A percentile compares a stretch with the other conserved stretches of the same genome.
Conservation (phyloP, 352 stramenopile species). For the Pythium apleroticum region DNA sequence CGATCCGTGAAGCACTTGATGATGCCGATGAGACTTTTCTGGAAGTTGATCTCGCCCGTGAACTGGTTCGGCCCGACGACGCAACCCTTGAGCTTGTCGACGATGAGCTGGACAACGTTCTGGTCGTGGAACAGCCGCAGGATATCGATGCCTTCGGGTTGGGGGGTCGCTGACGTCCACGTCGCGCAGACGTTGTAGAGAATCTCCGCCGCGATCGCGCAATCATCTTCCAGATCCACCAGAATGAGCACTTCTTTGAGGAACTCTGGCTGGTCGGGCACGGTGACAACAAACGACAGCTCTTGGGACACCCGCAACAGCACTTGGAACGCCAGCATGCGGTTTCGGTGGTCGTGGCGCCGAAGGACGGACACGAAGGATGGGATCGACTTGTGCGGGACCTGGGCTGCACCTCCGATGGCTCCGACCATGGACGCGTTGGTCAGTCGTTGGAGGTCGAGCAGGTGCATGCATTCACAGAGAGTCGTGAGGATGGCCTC, state of each 20-base stretch:
- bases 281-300: slow-evolving; percentile 48
- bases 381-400: slow-evolving; percentile 50
- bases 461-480: slow-evolving; percentile 69
- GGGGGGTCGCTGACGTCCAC: slow-evolving; percentile 22
- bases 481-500: slow-evolving; percentile 77
- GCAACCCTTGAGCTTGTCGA: slow-evolving; percentile 71
- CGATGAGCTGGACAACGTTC: slow-evolving; percentile 60
- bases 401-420: slow-evolving; percentile 47
- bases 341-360: slow-evolving; percentile 54
- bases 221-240: slow-evolving; percentile 71
- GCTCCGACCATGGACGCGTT: slow-evolving; percentile 27
- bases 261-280: slow-evolving; percentile 56
- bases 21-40: slow-evolving; percentile 75
- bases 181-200: slow-evolving; percentile 66
- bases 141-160: slow-evolving; percentile 32
- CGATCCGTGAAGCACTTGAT: slow-evolving; percentile 72
- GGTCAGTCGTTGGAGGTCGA: slow-evolving; percentile 31
- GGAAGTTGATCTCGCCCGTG: slow-evolving; percentile 75
- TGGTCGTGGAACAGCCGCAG: slow-evolving; percentile 60
- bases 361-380: slow-evolving; percentile 69
- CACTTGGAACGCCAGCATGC: slow-evolving; percentile 73
- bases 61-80: slow-evolving; percentile 68
- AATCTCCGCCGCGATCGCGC: slow-evolving; percentile 71
- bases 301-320: slow-evolving; percentile 66
- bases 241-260: slow-evolving; percentile 74